Percentiles rank a stretch among this genome's conserved stretches.
Conservation (phyloP, 2,329 filamentous ascomycete genomes). For the Botrytis paeoniae region DNA sequence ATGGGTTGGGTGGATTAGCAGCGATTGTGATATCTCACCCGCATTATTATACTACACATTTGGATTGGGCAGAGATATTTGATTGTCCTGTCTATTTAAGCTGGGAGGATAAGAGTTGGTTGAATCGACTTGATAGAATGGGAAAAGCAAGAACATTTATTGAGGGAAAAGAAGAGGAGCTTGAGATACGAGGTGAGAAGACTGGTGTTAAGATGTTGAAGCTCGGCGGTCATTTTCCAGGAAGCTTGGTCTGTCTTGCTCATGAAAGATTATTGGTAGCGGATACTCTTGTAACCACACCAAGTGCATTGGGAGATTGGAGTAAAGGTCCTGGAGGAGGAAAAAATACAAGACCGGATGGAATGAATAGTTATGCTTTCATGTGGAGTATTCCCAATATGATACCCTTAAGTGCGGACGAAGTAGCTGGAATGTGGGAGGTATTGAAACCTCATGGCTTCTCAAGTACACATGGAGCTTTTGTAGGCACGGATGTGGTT, state of each 20-base stretch:
- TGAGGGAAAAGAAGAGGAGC: conserved; percentile 40
- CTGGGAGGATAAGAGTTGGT: conserved; percentile 64
- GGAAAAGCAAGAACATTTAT: conserved; percentile 49
- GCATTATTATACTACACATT: conserved; percentile 76
- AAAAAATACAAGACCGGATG: conserved; percentile 42
- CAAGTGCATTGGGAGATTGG: conserved; percentile 52
- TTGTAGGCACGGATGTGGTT: conserved; percentile 60
- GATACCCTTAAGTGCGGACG: conserved; percentile 66
- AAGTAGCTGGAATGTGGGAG: conserved; percentile 68
- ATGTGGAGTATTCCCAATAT: conserved; percentile 75
- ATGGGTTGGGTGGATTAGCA: conserved; percentile 59
- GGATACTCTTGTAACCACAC: conserved; percentile 72
- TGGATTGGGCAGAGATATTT: conserved; percentile 70
- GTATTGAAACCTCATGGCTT: conserved; percentile 61
- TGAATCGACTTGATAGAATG: conserved; percentile 45
- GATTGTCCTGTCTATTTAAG: conserved; percentile 67
- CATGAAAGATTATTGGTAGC: conserved; percentile 65
- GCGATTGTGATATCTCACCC: conserved; percentile 78
- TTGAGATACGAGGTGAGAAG: conserved; percentile 40
- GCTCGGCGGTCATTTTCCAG: conserved; percentile 76
- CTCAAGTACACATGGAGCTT: conserved; percentile 64
- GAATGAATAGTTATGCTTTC: conserved; percentile 60
- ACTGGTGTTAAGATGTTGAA: conserved; percentile 62
- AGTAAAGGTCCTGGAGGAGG: conserved; percentile 43
- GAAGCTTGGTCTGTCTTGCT: conserved; percentile 65